Evolutionary conservation across 208 protist genomes (phyloP), one percentile per base, ranked within the genome.

Genomic region (Leishmania aethiopica): DNA sequence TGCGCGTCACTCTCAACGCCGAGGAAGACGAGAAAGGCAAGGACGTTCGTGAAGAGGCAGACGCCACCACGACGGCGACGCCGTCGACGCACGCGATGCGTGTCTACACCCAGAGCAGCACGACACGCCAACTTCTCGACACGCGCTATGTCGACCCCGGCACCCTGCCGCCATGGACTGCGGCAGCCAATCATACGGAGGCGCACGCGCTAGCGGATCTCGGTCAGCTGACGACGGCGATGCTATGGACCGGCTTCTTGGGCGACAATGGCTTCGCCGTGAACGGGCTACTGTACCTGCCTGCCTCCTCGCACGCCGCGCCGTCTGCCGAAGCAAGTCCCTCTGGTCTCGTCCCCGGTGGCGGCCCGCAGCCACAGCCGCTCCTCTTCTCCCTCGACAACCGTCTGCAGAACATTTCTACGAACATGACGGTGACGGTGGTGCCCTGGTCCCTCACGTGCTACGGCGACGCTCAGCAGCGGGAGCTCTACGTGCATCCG

Each of bases 191-290:
- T 40, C 17, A 78, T 22, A 32, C 53, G 45, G 76, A 57, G 59
- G 64, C 45, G 53, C 32, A 59, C 71, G 82, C 82, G 45, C 59
- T 79, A 64, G 82, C 82, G 3, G 82, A 82, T 8, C 77, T 85
- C 2, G 77, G 82, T 1, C 82, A 81, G 72, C 89, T 95, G 60
- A 91, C 88, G 11, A 87, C 87, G 22, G 83, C 92, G 59, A 84
- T 85, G 70, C 83, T 96, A 79, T 94, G 92, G 90, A 87, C 80
- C 25, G 92, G 92, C 28, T 96, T 96, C 81, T 49, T 92, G 17
- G 85, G 87, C 49, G 62, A 75, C 22, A 83, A 78, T 75, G 90
- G 88, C 45, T 94, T 89, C 81, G 88, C 80, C 55, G 74, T 72
- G 59, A 84, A 88, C 55, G 90, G 90, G 25, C 75, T 90, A 32